These are phyloP conservation scores for Cyclostephanos tholiformis DNA, from an alignment of 108 stramenopile species.

Conservation along the genomic window DNA sequence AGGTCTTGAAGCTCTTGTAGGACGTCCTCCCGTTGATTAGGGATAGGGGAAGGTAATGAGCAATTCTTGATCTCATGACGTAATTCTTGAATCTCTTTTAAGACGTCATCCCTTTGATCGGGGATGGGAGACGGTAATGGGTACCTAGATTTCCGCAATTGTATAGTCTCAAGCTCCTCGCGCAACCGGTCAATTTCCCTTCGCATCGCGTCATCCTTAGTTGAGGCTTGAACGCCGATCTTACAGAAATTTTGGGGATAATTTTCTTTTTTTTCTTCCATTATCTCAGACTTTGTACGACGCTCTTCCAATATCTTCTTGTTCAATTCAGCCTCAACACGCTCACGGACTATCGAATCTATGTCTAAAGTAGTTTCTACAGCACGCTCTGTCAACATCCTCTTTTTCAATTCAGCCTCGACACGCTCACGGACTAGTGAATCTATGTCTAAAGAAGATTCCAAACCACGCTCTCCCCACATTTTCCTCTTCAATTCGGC, in stretches of 20 bases:
- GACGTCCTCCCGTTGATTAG: not conserved
- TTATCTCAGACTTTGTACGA: not conserved
- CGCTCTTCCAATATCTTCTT: not conserved
- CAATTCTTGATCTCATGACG: constrained; percentile 25
- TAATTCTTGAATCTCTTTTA: constrained; percentile 28
- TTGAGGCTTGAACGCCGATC: not conserved
- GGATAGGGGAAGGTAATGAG: not conserved
- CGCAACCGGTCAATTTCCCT: constrained; percentile 10
- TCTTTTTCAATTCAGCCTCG: constrained; percentile 25
- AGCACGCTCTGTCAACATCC: not conserved
- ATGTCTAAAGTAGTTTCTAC: not conserved
- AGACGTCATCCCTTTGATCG: constrained; percentile 16
- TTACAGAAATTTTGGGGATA: constrained; percentile 7
- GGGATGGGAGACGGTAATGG: not conserved
- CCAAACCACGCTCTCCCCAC: not conserved
- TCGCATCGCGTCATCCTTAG: constrained; percentile 15
- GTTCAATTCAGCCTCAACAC: constrained; percentile 15
- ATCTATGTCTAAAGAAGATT: not conserved
- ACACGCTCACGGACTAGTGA: not conserved
- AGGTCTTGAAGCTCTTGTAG: constrained; percentile 24
- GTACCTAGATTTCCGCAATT: not conserved
- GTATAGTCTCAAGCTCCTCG: constrained; percentile 16
- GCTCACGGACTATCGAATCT: not conserved
- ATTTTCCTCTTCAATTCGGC: constrained; percentile 17
- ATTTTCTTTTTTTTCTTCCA: constrained; percentile 1